A percentile compares a stretch with the other conserved stretches of the same genome.
Evolutionary conservation across 257 asterid genomes (phyloP).

Genomic region (Cinchona pubescens): DNA sequence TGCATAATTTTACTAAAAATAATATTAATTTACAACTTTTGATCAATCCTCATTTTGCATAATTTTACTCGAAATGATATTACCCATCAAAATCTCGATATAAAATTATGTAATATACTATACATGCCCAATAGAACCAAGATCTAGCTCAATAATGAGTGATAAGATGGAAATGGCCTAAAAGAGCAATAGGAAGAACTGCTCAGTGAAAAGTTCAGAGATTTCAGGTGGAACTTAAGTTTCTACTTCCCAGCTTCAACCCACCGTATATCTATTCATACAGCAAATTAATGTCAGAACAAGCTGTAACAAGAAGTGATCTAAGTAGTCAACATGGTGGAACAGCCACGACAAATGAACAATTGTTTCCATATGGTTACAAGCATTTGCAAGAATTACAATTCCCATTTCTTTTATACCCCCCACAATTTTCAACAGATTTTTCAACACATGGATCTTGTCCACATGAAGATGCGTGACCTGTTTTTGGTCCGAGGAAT

Average conservation of each 20-base stretch:
- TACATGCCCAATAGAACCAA: neutral
- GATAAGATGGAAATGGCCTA: neutral
- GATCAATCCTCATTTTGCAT: too few relatives aligned
- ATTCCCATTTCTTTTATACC: constrained; percentile 31
- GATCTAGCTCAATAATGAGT: neutral
- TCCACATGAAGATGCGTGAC: neutral
- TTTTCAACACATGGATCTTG: too few relatives aligned
- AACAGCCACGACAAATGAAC: constrained; percentile 20
- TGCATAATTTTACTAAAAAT: too few relatives aligned
- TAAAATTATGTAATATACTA: neutral
- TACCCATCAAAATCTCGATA: too few relatives aligned
- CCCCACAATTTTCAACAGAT: constrained; percentile 31
- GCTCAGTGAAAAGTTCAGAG: neutral
- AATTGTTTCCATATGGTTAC: constrained; percentile 19
- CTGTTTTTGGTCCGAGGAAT: neutral
- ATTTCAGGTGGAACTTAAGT: neutral
- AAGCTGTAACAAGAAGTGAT: neutral
- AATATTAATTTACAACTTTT: too few relatives aligned
- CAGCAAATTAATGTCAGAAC: neutral
- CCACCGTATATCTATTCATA: neutral
- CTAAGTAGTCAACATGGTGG: constrained; percentile 4
- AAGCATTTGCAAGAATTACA: constrained; percentile 32
- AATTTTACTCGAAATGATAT: too few relatives aligned
- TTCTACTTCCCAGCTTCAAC: constrained; percentile 1
- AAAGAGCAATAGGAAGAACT: neutral